Base-by-base conservation (phyloP, 1,284 basidiomycete genomes). In the Leccinum solheimii region DNA sequence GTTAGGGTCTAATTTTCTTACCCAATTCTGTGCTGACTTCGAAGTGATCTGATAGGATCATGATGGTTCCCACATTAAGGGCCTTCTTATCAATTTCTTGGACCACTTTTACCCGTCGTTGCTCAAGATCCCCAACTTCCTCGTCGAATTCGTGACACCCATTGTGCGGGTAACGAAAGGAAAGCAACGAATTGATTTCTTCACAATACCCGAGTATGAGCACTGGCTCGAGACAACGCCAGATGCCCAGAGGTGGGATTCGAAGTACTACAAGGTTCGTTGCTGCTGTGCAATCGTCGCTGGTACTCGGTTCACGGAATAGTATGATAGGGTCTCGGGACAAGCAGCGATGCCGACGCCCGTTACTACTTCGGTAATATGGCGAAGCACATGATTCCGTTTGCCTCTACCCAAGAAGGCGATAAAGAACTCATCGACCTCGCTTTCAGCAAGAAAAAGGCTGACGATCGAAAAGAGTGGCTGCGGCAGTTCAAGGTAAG, bases 1-100 rank as follows among this genome's bases (percentile, higher is more conserved):
- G 94, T 93, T 61, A 48, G 64, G 9, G 6, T 58, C 16, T 9
- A 10, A 72, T 69, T 67, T 64, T 59, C 53, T 57, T 58, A 13
- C 51, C 7, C 49, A 23, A 43, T 16, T 43, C 52, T 57, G 65
- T 62, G 54, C 40, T 64, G 49, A 64, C 63, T 69, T 6, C 21
- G 62, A 48, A 11, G 11, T 50, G 23, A 11, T 26, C 9, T 49
- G 13, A 43, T 75, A 97, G 93, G 97, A 99, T 86, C 95, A 99
- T 79, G 97, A 99, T 79, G 97, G 97, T 58, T 99, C 97, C 43
- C 97, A 99, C 79, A 99, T 99, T 81, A 99, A 99, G 78, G 97
- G 97, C 45, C 85, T 99, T 9, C 85, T 99, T 61, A 97, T 99
- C 81, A 99, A 99, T 77, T 99, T 96, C 77, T 80, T 99, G 62